A percentile compares a stretch with the other conserved stretches of the same genome.
phyloP scores from a whole-genome alignment of 352 stramenopile species.

The Globisporangium ultimum region DNA sequence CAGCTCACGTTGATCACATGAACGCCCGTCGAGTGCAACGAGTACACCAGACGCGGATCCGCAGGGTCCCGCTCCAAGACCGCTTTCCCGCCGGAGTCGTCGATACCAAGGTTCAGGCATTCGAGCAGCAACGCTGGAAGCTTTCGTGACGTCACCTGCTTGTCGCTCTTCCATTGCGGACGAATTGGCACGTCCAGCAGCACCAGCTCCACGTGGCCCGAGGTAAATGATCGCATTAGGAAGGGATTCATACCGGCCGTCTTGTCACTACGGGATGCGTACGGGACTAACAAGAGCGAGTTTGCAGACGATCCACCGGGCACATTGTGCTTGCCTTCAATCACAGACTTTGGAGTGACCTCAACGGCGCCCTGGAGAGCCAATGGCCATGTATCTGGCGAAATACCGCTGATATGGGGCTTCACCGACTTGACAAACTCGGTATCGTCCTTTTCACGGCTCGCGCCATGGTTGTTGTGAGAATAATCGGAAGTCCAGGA shows the following conservation, averaged over 20 bases:
- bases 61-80: slow-evolving; percentile 45
- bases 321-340: slow-evolving; percentile 51
- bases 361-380: slow-evolving; percentile 65
- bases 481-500: slow-evolving; percentile 30
- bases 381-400: slow-evolving; percentile 70
- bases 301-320: slow-evolving; percentile 38
- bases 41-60: slow-evolving; percentile 67
- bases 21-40: slow-evolving; percentile 70
- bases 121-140: slow-evolving; percentile 63
- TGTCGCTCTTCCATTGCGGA: slow-evolving; percentile 56
- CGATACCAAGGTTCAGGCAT: slow-evolving; percentile 66
- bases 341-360: slow-evolving; percentile 47
- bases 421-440: slow-evolving; percentile 41
- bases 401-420: slow-evolving; percentile 70
- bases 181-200: slow-evolving; percentile 58
- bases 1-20: slow-evolving; percentile 77
- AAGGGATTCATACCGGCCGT: slow-evolving; percentile 39
- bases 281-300: slow-evolving; percentile 49
- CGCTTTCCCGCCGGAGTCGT: slow-evolving; percentile 65
- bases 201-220: slow-evolving; percentile 71
- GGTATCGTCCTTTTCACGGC: neutral
- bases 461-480: slow-evolving; percentile 10
- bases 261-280: slow-evolving; percentile 25
- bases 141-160: slow-evolving; percentile 8
- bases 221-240: slow-evolving; percentile 65